Percentiles rank a stretch among this genome's conserved stretches.
Evolutionary conservation across 179 eudicot genomes (phyloP).

Genomic region (Amaranthus tricolor): DNA sequence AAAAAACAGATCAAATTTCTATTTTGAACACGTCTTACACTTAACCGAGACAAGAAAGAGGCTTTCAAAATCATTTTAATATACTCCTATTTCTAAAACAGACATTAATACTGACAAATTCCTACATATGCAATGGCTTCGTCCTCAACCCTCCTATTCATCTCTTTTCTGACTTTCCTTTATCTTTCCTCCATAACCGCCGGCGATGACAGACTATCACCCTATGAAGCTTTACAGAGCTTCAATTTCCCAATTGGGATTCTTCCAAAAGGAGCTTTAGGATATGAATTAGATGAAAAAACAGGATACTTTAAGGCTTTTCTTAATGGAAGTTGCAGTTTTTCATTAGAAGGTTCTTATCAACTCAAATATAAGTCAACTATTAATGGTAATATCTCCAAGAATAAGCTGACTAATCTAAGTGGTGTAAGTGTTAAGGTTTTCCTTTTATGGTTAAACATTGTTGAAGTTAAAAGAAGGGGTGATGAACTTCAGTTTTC

Average conservation of each 20-base stretch:
- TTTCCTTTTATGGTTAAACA: conserved; percentile 47
- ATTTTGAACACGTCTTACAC: too few relatives aligned
- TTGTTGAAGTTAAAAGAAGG: conserved; percentile 44
- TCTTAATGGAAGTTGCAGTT: conserved; percentile 41
- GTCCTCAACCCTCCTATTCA: conserved; percentile 6
- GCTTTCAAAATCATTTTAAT: neutral
- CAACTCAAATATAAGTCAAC: conserved; percentile 44
- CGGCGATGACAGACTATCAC: conserved; percentile 24
- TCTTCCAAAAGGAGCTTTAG: conserved; percentile 47
- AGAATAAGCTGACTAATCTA: conserved; percentile 40
- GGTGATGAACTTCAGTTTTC: conserved; percentile 52
- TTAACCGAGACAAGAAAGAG: neutral
- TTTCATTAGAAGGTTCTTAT: conserved; percentile 55
- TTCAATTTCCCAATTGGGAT: conserved; percentile 52
- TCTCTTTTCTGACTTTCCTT: neutral
- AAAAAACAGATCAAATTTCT: neutral
- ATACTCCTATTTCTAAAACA: neutral
- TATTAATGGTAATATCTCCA: conserved; percentile 41
- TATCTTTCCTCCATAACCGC: conserved; percentile 8
- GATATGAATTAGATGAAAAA: conserved; percentile 37
- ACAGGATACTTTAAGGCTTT: conserved; percentile 49
- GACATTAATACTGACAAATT: neutral
- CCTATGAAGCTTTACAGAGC: conserved; percentile 42
- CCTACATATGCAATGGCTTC: neutral
- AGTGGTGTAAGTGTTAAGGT: conserved; percentile 52